A percentile compares a stretch with the other conserved stretches of the same genome.
Evolutionary conservation across 768 basidiomycete species (phyloP).

Genomic region (Amanita jacksonii): DNA sequence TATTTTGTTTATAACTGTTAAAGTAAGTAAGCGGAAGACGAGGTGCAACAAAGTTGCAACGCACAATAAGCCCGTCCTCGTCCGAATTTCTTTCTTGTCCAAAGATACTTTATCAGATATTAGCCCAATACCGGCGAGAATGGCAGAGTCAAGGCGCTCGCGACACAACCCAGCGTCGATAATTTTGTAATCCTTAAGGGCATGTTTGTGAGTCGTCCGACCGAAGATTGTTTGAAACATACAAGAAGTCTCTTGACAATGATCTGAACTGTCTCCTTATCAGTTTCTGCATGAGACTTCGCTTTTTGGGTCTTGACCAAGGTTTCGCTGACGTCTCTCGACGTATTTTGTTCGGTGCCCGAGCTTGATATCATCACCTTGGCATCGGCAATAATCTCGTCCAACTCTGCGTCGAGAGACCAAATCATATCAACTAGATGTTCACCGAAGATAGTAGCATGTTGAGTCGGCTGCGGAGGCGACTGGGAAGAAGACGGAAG

Average conservation of each 20-base stretch:
- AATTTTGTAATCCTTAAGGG: conserved; percentile 43
- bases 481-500: conserved; percentile 67
- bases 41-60: conserved; percentile 20
- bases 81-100: conserved; percentile 75
- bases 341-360: conserved; percentile 21
- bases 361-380: conserved; percentile 29
- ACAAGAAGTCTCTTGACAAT: conserved; percentile 59
- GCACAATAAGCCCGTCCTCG: conserved; percentile 74
- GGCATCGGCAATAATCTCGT: conserved; percentile 55
- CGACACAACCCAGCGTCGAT: conserved; percentile 54
- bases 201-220: conserved; percentile 7
- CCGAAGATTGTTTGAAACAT: conserved; percentile 17
- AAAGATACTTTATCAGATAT: conserved; percentile 57
- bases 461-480: conserved; percentile 37
- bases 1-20: conserved; percentile 92
- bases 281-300: conserved; percentile 47
- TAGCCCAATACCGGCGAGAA: conserved; percentile 56
- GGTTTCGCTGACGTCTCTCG: conserved; percentile 15
- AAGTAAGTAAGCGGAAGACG: conserved; percentile 4
- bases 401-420: conserved; percentile 70
- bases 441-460: conserved; percentile 48
- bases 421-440: conserved; percentile 72
- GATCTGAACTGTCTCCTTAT: conserved; percentile 49
- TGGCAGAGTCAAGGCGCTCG: conserved; percentile 61
- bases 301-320: conserved; percentile 32